A percentile compares a stretch with the other conserved stretches of the same genome.
Conservation (phyloP, 495 filamentous ascomycete genomes). For the Penicillium malachiteum region DNA sequence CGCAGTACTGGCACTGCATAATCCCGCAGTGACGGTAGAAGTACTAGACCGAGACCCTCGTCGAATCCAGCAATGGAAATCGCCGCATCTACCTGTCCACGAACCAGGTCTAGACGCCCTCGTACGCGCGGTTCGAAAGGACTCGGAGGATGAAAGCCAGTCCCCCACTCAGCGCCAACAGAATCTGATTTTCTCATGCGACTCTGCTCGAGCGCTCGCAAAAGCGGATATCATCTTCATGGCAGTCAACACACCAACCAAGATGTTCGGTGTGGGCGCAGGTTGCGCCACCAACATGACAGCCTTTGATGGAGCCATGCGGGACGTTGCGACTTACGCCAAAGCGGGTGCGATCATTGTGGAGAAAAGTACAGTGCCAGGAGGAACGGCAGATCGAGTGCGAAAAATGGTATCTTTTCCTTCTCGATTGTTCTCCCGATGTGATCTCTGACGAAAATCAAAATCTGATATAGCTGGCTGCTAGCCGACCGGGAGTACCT, state of each 20-base stretch:
- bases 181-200: constrained; percentile 73
- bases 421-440: background rate
- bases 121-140: constrained; percentile 63
- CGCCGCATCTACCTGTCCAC: constrained; percentile 70
- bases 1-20: constrained; percentile 70
- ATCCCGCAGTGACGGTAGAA: constrained; percentile 64
- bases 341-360: constrained; percentile 71
- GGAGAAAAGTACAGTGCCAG: constrained; percentile 83
- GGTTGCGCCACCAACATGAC: constrained; percentile 72
- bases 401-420: constrained; percentile 54
- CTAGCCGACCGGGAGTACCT: constrained; percentile 54
- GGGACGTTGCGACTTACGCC: constrained; percentile 65
- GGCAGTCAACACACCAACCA: constrained; percentile 81
- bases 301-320: constrained; percentile 67
- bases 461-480: constrained; percentile 52
- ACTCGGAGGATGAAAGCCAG: constrained; percentile 26
- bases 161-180: constrained; percentile 25
- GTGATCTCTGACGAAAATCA: constrained; percentile 39
- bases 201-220: constrained; percentile 57
- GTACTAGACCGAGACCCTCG: constrained; percentile 67
- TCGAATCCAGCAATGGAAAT: constrained; percentile 73
- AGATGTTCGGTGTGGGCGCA: constrained; percentile 65
- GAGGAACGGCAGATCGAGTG: constrained; percentile 70
- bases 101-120: constrained; percentile 71
- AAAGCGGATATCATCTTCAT: constrained; percentile 76